Evolutionary conservation across 2,329 filamentous ascomycete species (phyloP).

Genomic region (Fusarium sp.): DNA sequence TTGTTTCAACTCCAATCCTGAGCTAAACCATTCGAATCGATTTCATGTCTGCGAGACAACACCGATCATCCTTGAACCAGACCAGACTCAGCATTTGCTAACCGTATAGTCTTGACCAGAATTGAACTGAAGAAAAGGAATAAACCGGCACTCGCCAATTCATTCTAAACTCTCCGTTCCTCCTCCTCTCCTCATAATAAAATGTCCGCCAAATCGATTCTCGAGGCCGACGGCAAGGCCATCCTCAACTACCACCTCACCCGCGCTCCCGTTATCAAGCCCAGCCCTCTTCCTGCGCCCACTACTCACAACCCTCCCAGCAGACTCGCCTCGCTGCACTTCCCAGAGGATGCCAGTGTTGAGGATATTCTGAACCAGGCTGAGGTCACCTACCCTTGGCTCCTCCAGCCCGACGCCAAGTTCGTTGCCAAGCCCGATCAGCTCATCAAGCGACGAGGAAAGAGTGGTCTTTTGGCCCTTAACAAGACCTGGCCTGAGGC

Average conservation of each 20-base stretch:
- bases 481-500: conserved; percentile 98
- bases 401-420: conserved; percentile 83
- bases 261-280: conserved; percentile 96
- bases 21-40: conserved; percentile 10
- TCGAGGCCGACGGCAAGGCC: conserved; percentile 99
- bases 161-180: conserved; percentile 37
- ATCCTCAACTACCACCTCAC: conserved; percentile 99
- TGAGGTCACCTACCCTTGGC: conserved; percentile 96
- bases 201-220: conserved; percentile 84
- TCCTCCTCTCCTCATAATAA: conserved; percentile 42
- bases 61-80: conserved; percentile 10
- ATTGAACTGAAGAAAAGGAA: conserved; percentile 43
- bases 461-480: conserved; percentile 94
- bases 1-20: conserved; percentile 16
- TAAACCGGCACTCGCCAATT: conserved; percentile 43
- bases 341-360: conserved; percentile 87
- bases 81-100: conserved; percentile 22
- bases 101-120: conserved; percentile 30
- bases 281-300: conserved; percentile 86
- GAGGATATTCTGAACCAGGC: conserved; percentile 91
- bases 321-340: conserved; percentile 91
- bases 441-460: conserved; percentile 99
- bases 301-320: conserved; percentile 91
- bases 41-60: conserved; percentile 32
- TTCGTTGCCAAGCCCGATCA: conserved; percentile 99